Conservation (phyloP, 495 filamentous ascomycete genomes). For the Xylaria sp. region DNA sequence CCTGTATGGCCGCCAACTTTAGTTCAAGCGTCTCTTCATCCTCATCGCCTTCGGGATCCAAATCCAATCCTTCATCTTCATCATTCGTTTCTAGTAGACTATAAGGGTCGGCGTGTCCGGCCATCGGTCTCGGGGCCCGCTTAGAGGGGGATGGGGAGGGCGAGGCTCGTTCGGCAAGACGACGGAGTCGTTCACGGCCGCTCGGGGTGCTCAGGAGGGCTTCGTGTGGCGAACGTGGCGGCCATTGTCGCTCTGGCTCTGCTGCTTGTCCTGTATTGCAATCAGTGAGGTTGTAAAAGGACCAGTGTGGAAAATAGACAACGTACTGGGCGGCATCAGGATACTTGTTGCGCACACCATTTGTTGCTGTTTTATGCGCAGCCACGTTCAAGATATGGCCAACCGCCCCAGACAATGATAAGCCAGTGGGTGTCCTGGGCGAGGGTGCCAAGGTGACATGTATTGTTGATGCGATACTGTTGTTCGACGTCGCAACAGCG, state of each 20-base stretch:
- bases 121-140: conserved; percentile 23
- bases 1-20: conserved; percentile 83
- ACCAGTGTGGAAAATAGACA: neutral
- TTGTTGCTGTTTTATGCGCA: neutral
- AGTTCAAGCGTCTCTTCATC: conserved; percentile 90
- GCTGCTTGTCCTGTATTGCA: conserved; percentile 31
- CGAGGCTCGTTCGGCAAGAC: conserved; percentile 67
- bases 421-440: neutral
- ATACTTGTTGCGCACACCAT: conserved; percentile 13
- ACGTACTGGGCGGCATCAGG: conserved; percentile 29
- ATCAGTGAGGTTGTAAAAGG: neutral
- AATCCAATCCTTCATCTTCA: conserved; percentile 46
- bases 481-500: neutral
- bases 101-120: conserved; percentile 12
- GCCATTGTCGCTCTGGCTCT: conserved; percentile 70
- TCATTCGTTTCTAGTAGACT: conserved; percentile 12
- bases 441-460: neutral
- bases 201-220: conserved; percentile 81
- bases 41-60: conserved; percentile 71
- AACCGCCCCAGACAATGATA: neutral
- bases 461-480: neutral
- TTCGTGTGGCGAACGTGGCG: conserved; percentile 84
- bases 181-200: conserved; percentile 73
- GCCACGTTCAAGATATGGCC: conserved; percentile 2
- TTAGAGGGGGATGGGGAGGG: conserved; percentile 68